Evolutionary conservation across 1,139 yeast species (phyloP).

Genomic region (Lodderomyces orthopsilosis): DNA sequence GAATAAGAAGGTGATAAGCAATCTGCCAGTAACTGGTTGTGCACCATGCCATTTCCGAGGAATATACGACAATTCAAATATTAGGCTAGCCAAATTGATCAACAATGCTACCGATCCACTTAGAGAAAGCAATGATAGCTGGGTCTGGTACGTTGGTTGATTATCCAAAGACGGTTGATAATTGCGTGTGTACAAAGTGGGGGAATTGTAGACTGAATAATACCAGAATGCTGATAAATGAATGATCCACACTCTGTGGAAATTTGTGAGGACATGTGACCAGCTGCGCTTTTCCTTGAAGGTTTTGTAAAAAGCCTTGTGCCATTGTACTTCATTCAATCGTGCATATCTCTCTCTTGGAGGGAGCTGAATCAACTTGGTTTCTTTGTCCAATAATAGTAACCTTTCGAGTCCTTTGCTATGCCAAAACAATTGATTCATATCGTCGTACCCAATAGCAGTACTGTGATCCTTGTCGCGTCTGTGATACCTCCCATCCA

Average conservation of each 20-base stretch:
- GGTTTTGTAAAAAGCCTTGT: slow-evolving; percentile 50
- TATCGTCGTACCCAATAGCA: slow-evolving; percentile 61
- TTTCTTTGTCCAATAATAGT: slow-evolving; percentile 32
- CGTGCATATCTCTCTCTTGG: slow-evolving; percentile 46
- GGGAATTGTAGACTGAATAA: slow-evolving; percentile 52
- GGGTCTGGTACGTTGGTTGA: slow-evolving; percentile 46
- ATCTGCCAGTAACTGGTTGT: slow-evolving; percentile 37
- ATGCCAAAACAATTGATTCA: slow-evolving; percentile 64
- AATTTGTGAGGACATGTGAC: slow-evolving; percentile 56
- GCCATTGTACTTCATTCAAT: slow-evolving; percentile 48
- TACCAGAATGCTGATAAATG: slow-evolving; percentile 62
- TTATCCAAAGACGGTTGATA: slow-evolving; percentile 46
- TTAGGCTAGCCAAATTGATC: slow-evolving; percentile 40
- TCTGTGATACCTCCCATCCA: slow-evolving; percentile 36
- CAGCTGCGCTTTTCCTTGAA: slow-evolving; percentile 58
- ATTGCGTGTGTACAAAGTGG: slow-evolving; percentile 50
- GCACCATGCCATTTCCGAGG: slow-evolving; percentile 60
- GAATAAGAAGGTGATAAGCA: slow-evolving; percentile 27
- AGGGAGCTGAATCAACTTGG: slow-evolving; percentile 39
- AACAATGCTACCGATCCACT: slow-evolving; percentile 50
- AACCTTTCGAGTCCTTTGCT: slow-evolving; percentile 47
- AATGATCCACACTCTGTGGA: slow-evolving; percentile 61
- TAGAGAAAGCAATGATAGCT: slow-evolving; percentile 47
- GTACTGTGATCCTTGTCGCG: slow-evolving; percentile 53
- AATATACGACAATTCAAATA: slow-evolving; percentile 47